A percentile compares a stretch with the other conserved stretches of the same genome.
phyloP scores from a whole-genome alignment of 768 basidiomycete genomes.

The Xerocomus spinulosus region DNA sequence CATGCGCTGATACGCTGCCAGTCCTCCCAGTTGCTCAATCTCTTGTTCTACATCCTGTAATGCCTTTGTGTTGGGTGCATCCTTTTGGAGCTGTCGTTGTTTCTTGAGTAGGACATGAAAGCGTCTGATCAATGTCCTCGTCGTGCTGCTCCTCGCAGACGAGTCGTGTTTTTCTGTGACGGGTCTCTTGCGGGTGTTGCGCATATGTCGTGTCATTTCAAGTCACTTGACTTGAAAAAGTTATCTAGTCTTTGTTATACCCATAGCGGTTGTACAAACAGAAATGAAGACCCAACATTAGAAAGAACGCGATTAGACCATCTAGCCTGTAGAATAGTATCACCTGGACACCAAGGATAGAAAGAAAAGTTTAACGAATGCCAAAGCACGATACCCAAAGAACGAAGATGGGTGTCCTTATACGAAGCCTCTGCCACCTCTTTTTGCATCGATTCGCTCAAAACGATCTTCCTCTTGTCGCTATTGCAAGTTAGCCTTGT shows the following conservation, averaged over 20 bases:
- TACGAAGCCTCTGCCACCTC: constrained; percentile 83
- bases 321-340: no score
- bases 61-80: constrained; percentile 23
- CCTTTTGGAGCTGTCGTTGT: constrained; percentile 48
- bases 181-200: constrained; percentile 41
- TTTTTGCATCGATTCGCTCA: constrained; percentile 85
- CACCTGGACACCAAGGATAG: no score
- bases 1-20: constrained; percentile 79
- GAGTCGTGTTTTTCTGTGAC: constrained; percentile 26
- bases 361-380: no score
- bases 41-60: constrained; percentile 54
- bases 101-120: constrained; percentile 80
- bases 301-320: no score
- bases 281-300: no score
- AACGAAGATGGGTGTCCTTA: constrained; percentile 39
- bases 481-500: constrained; percentile 35
- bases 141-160: constrained; percentile 42
- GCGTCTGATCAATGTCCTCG: constrained; percentile 67
- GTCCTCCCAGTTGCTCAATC: constrained; percentile 68
- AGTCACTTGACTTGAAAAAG: no score
- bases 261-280: no score
- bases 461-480: constrained; percentile 79
- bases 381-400: no score
- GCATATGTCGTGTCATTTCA: constrained; percentile 37
- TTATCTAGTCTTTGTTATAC: no score